These are phyloP conservation scores for Ulmus americana DNA, from an alignment of 331 rosid genomes.

Conservation along the genomic window DNA sequence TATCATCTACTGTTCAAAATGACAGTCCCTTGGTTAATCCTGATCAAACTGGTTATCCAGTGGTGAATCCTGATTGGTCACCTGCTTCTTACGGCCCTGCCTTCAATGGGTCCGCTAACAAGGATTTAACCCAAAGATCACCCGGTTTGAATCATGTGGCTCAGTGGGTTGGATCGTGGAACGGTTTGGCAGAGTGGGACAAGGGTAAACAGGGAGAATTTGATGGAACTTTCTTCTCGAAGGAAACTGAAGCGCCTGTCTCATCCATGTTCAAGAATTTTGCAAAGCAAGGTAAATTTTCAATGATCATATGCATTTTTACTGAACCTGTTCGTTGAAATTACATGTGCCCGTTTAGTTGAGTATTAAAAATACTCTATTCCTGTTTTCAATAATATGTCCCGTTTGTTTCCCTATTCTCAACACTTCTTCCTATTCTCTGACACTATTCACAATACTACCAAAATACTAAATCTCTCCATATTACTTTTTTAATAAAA, in stretches of 20 bases:
- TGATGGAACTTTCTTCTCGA: constrained; percentile 34
- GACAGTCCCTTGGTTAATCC: constrained; percentile 30
- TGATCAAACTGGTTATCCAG: constrained; percentile 24
- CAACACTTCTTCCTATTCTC: too few species aligned
- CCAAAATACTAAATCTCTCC: neutral
- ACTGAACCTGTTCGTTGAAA: neutral
- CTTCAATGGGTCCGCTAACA: constrained; percentile 27
- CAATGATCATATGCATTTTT: neutral
- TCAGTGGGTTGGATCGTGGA: constrained; percentile 35
- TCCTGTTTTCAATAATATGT: too few species aligned
- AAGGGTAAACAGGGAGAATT: constrained; percentile 27
- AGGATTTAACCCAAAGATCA: constrained; percentile 26
- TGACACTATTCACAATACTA: neutral
- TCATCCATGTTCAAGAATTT: constrained; percentile 27
- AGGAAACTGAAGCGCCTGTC: constrained; percentile 22
- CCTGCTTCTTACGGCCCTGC: constrained; percentile 28
- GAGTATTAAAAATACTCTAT: too few species aligned
- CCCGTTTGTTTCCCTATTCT: too few species aligned
- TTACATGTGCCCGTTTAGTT: too few species aligned
- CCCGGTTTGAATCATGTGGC: constrained; percentile 28
- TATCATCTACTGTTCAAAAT: constrained; percentile 29
- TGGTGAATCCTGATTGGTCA: constrained; percentile 31
- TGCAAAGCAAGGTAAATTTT: constrained; percentile 39
- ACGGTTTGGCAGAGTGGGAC: constrained; percentile 39
- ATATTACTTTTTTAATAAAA: too few species aligned